Evolutionary conservation across 345 rosid genomes (phyloP), one percentile per base, ranked within the genome.

Genomic region (Gossypium anomalum): DNA sequence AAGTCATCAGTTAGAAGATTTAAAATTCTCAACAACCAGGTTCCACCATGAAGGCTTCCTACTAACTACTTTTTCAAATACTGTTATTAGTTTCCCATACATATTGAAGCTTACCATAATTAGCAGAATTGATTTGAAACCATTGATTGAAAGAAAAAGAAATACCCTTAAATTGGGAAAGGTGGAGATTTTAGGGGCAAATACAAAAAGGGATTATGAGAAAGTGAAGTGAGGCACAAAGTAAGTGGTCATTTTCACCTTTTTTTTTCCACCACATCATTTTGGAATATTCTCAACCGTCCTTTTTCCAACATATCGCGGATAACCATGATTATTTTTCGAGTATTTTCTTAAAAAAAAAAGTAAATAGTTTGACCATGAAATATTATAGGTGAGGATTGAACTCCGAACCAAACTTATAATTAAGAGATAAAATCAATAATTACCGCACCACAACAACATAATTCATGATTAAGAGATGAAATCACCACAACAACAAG

Each of bases 281-380:
- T 9, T 41, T 49, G 72, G 59, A 69, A 51, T 69, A 69, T 69
- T 51, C 72, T 69, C 45, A 51, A 10, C 9, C 41, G 16, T 1
- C 15, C 72, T 20, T 48, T 3, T 48, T 23, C 6, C 10, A 17
- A 7, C n/a, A 51, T 67, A 7, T 34, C 1, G 2, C 1, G 0
- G 1, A 34, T 34, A 34, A 1, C 7, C 1, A 1, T 34, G 0
- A 34, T 5, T 34, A 29, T 34, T 34, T 34, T 0, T 34, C 0
- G 7, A 34, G 1, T 34, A 0, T 34, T 34, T 0, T 34, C 0
- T 34, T 0, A 34, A 34, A 34, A 34, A 34, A 34, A 34, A 34
- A 0, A 0, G 0, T 5, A 34, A 34, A 34, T 0, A 0, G 0
- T 5, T 5, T 5, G 1, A 34, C 1, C 1, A 5, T 34, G 0